A percentile compares a stretch with the other conserved stretches of the same genome.
Evolutionary conservation across 805 yeast genomes (phyloP).

Genomic region (Ogataea pignaliae): DNA sequence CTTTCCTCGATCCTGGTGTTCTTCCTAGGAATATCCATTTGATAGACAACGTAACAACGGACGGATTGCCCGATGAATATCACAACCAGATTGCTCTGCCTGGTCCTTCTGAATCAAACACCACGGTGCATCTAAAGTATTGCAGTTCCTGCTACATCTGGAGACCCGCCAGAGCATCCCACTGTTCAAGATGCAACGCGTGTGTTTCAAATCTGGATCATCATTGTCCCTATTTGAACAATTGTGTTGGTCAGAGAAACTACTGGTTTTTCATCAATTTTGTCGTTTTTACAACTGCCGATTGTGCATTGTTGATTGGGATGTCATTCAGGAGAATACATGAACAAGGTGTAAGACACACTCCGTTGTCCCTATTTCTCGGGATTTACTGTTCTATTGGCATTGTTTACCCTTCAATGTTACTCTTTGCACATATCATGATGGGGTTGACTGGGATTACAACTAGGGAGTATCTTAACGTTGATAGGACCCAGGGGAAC

Average conservation of each 20-base stretch:
- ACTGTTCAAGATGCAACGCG: conserved; percentile 64
- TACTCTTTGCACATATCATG: conserved; percentile 50
- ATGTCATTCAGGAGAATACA: conserved; percentile 28
- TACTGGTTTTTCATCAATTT: conserved; percentile 58
- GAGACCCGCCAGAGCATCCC: conserved; percentile 75
- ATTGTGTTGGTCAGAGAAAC: conserved; percentile 73
- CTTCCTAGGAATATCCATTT: conserved; percentile 65
- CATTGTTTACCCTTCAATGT: conserved; percentile 50
- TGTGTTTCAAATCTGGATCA: conserved; percentile 65
- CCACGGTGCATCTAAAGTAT: conserved; percentile 40
- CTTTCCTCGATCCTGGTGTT: conserved; percentile 66
- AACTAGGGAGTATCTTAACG: conserved; percentile 66
- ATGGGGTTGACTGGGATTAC: conserved; percentile 57
- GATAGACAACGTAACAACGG: conserved; percentile 32
- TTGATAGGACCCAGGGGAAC: conserved; percentile 29
- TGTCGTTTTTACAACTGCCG: conserved; percentile 34
- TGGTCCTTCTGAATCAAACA: conserved; percentile 19
- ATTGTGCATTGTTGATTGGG: conserved; percentile 25
- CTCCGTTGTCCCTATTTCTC: conserved; percentile 47
- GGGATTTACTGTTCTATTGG: conserved; percentile 43
- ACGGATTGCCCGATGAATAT: conserved; percentile 54
- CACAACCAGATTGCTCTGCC: conserved; percentile 48
- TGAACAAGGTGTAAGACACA: conserved; percentile 17
- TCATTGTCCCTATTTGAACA: conserved; percentile 61
- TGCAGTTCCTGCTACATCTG: conserved; percentile 62